Percentiles rank a stretch among this genome's conserved stretches.
These are phyloP conservation scores for Termitomyces sp. DNA, from an alignment of 768 basidiomycete species.

Conservation along the genomic window DNA sequence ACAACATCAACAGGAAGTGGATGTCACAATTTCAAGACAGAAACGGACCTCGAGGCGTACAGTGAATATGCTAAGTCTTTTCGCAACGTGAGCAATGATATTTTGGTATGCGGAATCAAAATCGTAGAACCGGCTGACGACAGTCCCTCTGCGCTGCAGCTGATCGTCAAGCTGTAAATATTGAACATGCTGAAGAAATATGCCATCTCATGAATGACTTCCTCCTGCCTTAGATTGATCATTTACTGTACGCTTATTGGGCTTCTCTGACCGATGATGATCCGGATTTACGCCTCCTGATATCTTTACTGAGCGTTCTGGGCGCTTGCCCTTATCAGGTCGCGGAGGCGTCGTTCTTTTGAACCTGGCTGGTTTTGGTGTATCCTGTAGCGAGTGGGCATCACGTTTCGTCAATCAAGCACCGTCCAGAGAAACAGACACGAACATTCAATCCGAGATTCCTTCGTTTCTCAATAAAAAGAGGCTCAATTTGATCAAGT, in stretches of 20 bases:
- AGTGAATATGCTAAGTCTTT: too few species aligned
- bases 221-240: background rate
- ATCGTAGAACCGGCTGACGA: background rate
- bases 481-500: conserved; percentile 5
- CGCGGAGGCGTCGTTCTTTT: background rate
- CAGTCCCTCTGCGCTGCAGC: background rate
- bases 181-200: background rate
- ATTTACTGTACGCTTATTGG: background rate
- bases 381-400: background rate
- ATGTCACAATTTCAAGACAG: too few species aligned
- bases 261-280: background rate
- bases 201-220: background rate
- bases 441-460: conserved; percentile 1
- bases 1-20: too few species aligned
- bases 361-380: conserved; percentile 1
- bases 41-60: too few species aligned
- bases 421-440: background rate
- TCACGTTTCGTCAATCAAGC: background rate
- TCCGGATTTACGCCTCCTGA: background rate
- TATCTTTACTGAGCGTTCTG: background rate
- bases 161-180: background rate
- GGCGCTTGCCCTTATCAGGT: background rate
- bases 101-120: background rate
- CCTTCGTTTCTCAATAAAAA: background rate
- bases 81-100: background rate